Percentiles rank a stretch among this genome's conserved stretches.
These are phyloP conservation scores for Dothideomycetidae sp. DNA, from an alignment of 2,329 filamentous ascomycete species.

Conservation along the genomic window DNA sequence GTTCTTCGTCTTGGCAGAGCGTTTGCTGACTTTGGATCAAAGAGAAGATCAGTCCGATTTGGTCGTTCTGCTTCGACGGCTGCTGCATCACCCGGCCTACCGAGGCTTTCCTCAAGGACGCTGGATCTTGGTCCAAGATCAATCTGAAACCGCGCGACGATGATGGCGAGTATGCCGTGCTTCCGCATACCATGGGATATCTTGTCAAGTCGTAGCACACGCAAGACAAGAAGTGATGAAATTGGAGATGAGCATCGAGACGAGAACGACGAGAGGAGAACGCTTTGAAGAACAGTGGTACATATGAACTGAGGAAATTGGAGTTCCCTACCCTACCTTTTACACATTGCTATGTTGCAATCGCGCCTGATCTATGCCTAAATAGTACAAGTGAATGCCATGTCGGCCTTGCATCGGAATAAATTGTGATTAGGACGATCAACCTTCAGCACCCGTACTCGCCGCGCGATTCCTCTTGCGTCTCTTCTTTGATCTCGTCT, in stretches of 20 bases:
- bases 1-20: neutral
- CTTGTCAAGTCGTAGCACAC: conserved; percentile 23
- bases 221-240: too few species aligned
- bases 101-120: conserved; percentile 22
- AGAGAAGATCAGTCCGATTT: conserved; percentile 21
- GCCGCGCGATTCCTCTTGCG: conserved; percentile 6
- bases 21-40: neutral
- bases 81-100: conserved; percentile 23
- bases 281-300: too few species aligned
- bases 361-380: too few species aligned
- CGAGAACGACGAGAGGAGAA: too few species aligned
- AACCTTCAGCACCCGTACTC: conserved; percentile 7
- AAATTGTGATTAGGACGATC: neutral
- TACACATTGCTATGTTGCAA: too few species aligned
- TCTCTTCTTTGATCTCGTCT: conserved; percentile 6
- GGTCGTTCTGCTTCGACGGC: conserved; percentile 24
- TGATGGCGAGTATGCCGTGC: conserved; percentile 22
- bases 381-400: too few species aligned
- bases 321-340: too few species aligned
- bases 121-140: conserved; percentile 23
- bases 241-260: too few species aligned
- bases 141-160: conserved; percentile 18
- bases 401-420: too few species aligned
- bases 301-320: too few species aligned
- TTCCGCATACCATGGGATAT: conserved; percentile 23